A percentile compares a stretch with the other conserved stretches of the same genome.
phyloP scores from a whole-genome alignment of 495 filamentous ascomycete genomes.

The Talaromyces ruber region DNA sequence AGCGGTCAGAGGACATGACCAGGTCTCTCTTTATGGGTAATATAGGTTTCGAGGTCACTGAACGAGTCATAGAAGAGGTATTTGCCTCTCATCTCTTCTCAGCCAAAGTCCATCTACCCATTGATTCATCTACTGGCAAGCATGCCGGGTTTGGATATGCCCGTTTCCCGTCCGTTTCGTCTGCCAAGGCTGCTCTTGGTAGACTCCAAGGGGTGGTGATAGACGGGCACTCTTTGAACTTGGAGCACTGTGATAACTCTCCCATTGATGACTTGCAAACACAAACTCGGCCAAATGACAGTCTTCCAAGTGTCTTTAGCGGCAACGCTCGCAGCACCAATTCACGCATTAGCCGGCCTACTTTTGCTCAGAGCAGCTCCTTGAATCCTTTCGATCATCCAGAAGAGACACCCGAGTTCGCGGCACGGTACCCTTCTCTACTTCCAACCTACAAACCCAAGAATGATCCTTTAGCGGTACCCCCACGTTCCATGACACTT shows the following conservation, averaged over 20 bases:
- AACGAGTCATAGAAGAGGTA: conserved; percentile 61
- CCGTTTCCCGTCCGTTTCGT: conserved; percentile 63
- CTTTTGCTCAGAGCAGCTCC: neutral
- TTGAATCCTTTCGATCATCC: neutral
- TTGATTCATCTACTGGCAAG: conserved; percentile 66
- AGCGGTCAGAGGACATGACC: conserved; percentile 48
- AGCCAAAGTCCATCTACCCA: conserved; percentile 73
- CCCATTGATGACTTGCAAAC: conserved; percentile 15
- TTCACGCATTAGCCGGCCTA: neutral
- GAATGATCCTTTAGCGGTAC: neutral
- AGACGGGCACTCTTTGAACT: conserved; percentile 73
- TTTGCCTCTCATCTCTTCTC: conserved; percentile 68
- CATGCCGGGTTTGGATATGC: conserved; percentile 94
- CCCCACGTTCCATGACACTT: conserved; percentile 12
- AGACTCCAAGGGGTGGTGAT: conserved; percentile 66
- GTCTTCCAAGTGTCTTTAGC: conserved; percentile 1
- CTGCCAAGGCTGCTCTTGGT: conserved; percentile 69
- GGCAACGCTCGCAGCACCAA: neutral
- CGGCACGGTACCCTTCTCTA: conserved; percentile 22
- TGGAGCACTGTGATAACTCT: conserved; percentile 62
- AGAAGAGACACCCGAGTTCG: conserved; percentile 12
- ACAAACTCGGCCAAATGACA: neutral
- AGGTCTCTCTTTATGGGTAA: conserved; percentile 91
- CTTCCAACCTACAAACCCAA: conserved; percentile 10
- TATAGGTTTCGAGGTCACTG: conserved; percentile 71